Evolutionary conservation across 306 rosid genomes (phyloP).

Genomic region (Cucumis hystrix): DNA sequence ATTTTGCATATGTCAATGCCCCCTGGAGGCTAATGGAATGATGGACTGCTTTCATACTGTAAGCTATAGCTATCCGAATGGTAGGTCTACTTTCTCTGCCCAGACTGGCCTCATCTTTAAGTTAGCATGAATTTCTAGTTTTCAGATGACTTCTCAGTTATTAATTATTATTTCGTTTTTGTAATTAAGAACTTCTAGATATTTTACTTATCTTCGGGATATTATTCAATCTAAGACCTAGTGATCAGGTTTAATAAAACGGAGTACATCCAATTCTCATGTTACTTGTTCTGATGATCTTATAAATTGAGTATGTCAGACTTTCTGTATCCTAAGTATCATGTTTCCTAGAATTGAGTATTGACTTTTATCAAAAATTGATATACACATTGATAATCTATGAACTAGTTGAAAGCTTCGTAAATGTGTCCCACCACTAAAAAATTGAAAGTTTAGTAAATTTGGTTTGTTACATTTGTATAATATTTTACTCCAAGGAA

Average conservation of each 20-base stretch:
- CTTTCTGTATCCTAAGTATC: not conserved
- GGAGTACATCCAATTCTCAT: not conserved
- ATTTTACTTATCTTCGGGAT: not conserved
- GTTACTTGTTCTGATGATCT: not conserved
- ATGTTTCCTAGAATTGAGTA: not conserved
- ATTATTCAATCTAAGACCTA: not conserved
- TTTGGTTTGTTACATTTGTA: not conserved
- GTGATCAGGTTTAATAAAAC: not conserved
- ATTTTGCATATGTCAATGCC: slow-evolving; percentile 47
- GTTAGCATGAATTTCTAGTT: not conserved
- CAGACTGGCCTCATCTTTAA: not conserved
- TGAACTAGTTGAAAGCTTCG: not conserved
- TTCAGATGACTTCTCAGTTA: not conserved
- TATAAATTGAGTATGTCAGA: not conserved
- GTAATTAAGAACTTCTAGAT: not conserved
- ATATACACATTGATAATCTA: not conserved
- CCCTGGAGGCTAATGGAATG: slow-evolving; percentile 59
- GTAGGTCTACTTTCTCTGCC: not conserved
- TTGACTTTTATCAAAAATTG: not conserved
- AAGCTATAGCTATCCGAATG: slow-evolving; percentile 2
- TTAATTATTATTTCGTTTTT: not conserved
- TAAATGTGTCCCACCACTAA: too few species aligned
- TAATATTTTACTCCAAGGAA: not conserved
- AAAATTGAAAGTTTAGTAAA: too few species aligned
- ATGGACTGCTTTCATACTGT: slow-evolving; percentile 44